Conservation (phyloP, 176 grass and related monocot species). For the Oryza rufipogon region DNA sequence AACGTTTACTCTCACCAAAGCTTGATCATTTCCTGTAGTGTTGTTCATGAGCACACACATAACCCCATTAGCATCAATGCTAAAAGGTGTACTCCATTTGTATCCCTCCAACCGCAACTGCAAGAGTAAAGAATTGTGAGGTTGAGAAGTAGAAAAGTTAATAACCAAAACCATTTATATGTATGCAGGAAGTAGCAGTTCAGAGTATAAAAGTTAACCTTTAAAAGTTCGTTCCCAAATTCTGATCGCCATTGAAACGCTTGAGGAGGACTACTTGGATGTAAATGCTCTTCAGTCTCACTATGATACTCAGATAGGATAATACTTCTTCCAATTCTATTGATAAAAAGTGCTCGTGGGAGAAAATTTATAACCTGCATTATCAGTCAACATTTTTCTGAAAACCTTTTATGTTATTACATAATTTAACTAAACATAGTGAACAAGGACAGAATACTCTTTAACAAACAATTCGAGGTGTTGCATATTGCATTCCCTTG, state of each 20-base stretch:
- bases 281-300: constrained; percentile 64
- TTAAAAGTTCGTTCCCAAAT: constrained; percentile 80
- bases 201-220: constrained; percentile 61
- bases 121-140: constrained; percentile 36
- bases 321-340: constrained; percentile 67
- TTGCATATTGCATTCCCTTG: neutral
- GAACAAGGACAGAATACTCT: neutral
- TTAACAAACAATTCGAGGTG: neutral
- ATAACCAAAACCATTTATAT: constrained; percentile 6
- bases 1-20: constrained; percentile 80
- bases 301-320: constrained; percentile 78
- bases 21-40: constrained; percentile 61
- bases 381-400: constrained; percentile 31
- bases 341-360: constrained; percentile 80
- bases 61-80: constrained; percentile 82
- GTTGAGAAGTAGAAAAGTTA: neutral
- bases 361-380: constrained; percentile 84
- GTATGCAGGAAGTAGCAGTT: constrained; percentile 27
- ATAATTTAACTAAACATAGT: constrained; percentile 23
- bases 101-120: constrained; percentile 84
- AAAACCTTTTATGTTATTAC: constrained; percentile 5
- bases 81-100: constrained; percentile 93
- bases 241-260: constrained; percentile 82
- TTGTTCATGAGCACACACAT: constrained; percentile 84
- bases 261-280: constrained; percentile 73